A percentile compares a stretch with the other conserved stretches of the same genome.
phyloP scores from a whole-genome alignment of 2,329 filamentous ascomycete species.

The Alternaria arborescens region DNA sequence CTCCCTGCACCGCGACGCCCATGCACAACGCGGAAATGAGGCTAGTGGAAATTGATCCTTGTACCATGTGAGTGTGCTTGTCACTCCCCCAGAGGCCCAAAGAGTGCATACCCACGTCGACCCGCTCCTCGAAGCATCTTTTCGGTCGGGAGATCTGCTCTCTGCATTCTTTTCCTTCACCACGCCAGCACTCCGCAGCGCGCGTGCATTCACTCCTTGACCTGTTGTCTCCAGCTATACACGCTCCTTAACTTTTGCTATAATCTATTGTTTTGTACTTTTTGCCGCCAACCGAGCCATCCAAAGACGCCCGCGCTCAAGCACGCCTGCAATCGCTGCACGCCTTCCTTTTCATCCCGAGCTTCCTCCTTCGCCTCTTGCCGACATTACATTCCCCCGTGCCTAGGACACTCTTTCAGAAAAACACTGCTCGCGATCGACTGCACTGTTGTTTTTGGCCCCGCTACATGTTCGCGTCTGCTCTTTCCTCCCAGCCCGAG shows the following conservation, averaged over 20 bases:
- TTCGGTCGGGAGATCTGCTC: slow-evolving; percentile 32
- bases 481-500: slow-evolving; percentile 23
- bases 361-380: not conserved
- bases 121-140: slow-evolving; percentile 28
- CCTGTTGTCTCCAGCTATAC: slow-evolving; percentile 25
- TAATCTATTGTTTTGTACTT: slow-evolving; percentile 32
- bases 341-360: slow-evolving; percentile 4
- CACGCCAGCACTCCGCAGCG: slow-evolving; percentile 34
- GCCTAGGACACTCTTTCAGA: slow-evolving; percentile 3
- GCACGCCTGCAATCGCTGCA: slow-evolving; percentile 8
- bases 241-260: slow-evolving; percentile 34
- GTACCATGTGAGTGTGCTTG: slow-evolving; percentile 26
- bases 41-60: slow-evolving; percentile 33
- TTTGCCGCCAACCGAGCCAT: slow-evolving; percentile 24
- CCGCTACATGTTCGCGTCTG: slow-evolving; percentile 39
- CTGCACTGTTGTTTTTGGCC: slow-evolving; percentile 16
- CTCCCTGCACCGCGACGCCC: slow-evolving; percentile 20
- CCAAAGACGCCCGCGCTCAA: slow-evolving; percentile 9
- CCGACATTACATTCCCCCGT: slow-evolving; percentile 7
- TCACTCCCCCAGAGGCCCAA: slow-evolving; percentile 28
- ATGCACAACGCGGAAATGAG: slow-evolving; percentile 37
- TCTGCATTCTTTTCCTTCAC: slow-evolving; percentile 29
- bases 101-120: slow-evolving; percentile 21
- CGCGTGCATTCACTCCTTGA: slow-evolving; percentile 36
- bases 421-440: not conserved